Evolutionary conservation across 106 monocot species (phyloP).

Genomic region (Xerophyta viscosa): DNA sequence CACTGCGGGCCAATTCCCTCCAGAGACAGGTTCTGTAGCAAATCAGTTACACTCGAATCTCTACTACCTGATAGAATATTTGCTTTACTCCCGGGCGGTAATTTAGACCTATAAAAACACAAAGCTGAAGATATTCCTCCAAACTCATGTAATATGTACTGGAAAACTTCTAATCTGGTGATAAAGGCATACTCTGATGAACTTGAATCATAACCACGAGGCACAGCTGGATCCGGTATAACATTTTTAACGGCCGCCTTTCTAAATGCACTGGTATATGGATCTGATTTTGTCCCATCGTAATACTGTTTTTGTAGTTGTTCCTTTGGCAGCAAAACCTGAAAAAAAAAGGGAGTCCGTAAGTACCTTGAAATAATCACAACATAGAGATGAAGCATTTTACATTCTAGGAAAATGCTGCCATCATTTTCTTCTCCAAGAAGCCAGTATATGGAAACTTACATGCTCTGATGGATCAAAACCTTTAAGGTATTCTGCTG

Average conservation of each 20-base stretch:
- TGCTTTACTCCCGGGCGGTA: conserved; percentile 29
- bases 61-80: conserved; percentile 66
- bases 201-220: conserved; percentile 24
- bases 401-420: background rate
- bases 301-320: conserved; percentile 39
- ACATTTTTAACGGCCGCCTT: conserved; percentile 48
- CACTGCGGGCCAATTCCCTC: conserved; percentile 79
- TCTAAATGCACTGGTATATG: conserved; percentile 25
- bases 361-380: background rate
- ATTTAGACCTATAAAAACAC: conserved; percentile 35
- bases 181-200: conserved; percentile 42
- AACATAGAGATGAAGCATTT: too few relatives aligned
- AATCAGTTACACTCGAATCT: conserved; percentile 35
- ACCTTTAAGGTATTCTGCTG: conserved; percentile 60
- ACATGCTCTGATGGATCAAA: conserved; percentile 72
- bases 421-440: background rate
- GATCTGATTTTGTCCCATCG: conserved; percentile 14
- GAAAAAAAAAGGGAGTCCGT: conserved; percentile 5
- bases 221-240: conserved; percentile 61
- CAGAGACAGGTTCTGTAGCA: conserved; percentile 46
- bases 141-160: background rate
- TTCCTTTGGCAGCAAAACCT: conserved; percentile 48
- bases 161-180: background rate
- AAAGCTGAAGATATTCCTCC: background rate
- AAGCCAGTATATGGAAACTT: conserved; percentile 17